Conservation (phyloP, 768 basidiomycete species). For the Steccherinum ochraceum region DNA sequence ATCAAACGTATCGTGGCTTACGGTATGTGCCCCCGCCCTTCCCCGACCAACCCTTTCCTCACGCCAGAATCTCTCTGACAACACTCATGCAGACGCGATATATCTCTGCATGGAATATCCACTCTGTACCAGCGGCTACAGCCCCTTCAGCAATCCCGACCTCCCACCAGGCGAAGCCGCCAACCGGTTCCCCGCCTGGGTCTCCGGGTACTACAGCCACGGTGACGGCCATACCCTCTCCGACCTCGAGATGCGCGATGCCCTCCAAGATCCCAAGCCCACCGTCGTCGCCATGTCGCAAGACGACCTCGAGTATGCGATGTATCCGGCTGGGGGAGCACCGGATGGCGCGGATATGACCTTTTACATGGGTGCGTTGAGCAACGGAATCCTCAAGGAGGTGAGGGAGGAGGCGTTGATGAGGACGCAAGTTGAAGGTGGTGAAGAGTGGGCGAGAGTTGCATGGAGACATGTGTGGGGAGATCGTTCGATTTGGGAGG, state of each 20-base stretch:
- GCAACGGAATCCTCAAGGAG: too few relatives aligned
- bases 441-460: too few relatives aligned
- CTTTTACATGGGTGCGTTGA: constrained; percentile 5
- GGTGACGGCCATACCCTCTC: constrained; percentile 1
- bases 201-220: constrained; percentile 6
- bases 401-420: too few relatives aligned
- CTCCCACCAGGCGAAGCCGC: constrained; percentile 2
- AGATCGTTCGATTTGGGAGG: too few relatives aligned
- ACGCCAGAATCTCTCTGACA: too few relatives aligned
- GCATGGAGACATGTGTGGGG: too few relatives aligned
- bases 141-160: not conserved
- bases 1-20: constrained; percentile 3
- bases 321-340: not conserved
- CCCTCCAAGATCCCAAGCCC: constrained; percentile 5
- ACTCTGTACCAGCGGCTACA: not conserved
- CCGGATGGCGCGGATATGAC: constrained; percentile 12
- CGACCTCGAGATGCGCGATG: constrained; percentile 6
- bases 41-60: too few relatives aligned
- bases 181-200: constrained; percentile 1
- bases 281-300: constrained; percentile 9
- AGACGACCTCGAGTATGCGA: constrained; percentile 2
- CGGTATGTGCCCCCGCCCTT: too few relatives aligned
- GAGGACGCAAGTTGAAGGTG: too few relatives aligned
- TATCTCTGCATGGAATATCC: constrained; percentile 3
- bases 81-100: constrained; percentile 4